Evolutionary conservation across 2,329 filamentous ascomycete species (phyloP).

Genomic region (Ophiosphaerella narmari): DNA sequence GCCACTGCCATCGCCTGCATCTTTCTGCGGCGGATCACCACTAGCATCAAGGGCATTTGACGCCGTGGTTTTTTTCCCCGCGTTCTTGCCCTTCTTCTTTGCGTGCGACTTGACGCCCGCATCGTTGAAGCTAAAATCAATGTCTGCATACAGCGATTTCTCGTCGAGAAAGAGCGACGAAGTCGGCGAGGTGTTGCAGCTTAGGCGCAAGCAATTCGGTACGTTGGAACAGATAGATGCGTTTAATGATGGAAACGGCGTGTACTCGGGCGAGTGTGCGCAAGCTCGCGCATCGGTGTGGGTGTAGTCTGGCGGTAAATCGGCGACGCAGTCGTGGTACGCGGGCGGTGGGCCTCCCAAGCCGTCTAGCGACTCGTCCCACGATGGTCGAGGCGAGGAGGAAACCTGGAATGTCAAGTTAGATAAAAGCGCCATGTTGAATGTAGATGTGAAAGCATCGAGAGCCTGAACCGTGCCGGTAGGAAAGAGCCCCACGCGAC

Average conservation of each 20-base stretch:
- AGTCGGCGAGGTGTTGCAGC: conserved; percentile 31
- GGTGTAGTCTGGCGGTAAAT: conserved; percentile 54
- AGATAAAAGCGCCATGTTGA: conserved; percentile 18
- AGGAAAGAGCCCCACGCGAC: conserved; percentile 4
- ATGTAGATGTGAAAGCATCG: background rate
- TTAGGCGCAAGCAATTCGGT: conserved; percentile 35
- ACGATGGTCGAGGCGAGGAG: conserved; percentile 29
- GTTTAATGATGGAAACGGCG: conserved; percentile 37
- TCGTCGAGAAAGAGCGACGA: conserved; percentile 39
- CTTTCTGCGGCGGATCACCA: conserved; percentile 55
- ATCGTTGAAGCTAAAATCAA: conserved; percentile 64
- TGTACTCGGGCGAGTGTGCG: conserved; percentile 40
- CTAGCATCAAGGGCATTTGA: conserved; percentile 47
- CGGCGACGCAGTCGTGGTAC: conserved; percentile 50
- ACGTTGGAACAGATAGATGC: conserved; percentile 37
- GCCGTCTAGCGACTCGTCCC: conserved; percentile 23
- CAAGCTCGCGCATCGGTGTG: conserved; percentile 47
- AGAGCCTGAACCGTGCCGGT: conserved; percentile 10
- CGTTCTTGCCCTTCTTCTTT: conserved; percentile 54
- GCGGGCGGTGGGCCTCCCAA: conserved; percentile 44
- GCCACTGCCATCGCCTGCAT: conserved; percentile 37
- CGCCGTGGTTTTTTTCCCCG: conserved; percentile 33
- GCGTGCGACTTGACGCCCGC: conserved; percentile 57
- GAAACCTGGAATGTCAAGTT: conserved; percentile 29
- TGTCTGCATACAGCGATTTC: conserved; percentile 44